A percentile compares a stretch with the other conserved stretches of the same genome.
Evolutionary conservation across 306 rosid species (phyloP).

Genomic region (Ziziphus jujuba): DNA sequence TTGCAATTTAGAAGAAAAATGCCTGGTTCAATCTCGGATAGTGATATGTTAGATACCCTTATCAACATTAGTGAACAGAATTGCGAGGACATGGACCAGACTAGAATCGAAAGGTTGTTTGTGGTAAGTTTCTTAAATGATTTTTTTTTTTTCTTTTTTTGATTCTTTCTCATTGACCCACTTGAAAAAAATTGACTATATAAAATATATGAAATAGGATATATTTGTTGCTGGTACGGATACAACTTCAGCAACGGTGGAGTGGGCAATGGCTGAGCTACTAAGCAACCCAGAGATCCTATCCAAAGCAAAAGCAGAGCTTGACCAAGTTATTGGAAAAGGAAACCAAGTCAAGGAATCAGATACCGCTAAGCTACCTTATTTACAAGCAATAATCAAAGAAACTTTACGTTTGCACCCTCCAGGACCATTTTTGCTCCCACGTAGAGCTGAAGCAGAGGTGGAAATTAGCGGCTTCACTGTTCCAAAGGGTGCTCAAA

Average conservation of each 20-base stretch:
- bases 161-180: background rate
- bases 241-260: constrained; percentile 27
- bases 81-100: constrained; percentile 4
- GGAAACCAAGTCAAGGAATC: constrained; percentile 26
- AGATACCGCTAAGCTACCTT: constrained; percentile 21
- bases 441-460: constrained; percentile 22
- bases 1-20: background rate
- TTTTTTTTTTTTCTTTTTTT: background rate
- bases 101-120: constrained; percentile 1
- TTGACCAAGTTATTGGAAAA: constrained; percentile 17
- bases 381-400: constrained; percentile 30
- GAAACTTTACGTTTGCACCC: constrained; percentile 33
- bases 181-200: background rate
- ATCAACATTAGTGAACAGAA: constrained; percentile 5
- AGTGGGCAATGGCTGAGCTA: constrained; percentile 39
- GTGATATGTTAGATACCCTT: constrained; percentile 13
- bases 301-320: constrained; percentile 23
- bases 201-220: background rate
- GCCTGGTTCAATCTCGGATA: background rate
- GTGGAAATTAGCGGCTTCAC: constrained; percentile 14
- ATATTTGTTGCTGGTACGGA: constrained; percentile 28
- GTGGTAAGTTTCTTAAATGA: background rate
- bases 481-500: constrained; percentile 27
- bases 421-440: constrained; percentile 4
- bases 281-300: constrained; percentile 14